Conservation (phyloP, 768 basidiomycete genomes). For the Lentinus tigrinus region DNA sequence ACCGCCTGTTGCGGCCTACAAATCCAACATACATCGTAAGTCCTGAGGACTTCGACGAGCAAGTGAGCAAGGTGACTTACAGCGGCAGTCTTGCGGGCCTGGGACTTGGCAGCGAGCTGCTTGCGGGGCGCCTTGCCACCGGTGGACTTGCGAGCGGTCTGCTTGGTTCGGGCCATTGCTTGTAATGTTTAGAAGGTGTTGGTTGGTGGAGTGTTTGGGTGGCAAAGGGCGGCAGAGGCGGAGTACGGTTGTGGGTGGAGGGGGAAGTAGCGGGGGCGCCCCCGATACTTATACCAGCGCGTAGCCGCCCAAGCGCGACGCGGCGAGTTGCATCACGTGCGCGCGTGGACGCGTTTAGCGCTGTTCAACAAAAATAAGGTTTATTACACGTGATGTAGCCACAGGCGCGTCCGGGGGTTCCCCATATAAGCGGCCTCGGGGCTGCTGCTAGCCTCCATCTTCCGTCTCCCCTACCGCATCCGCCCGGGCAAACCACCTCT, state of each 20-base stretch:
- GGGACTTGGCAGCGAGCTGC: constrained; percentile 66
- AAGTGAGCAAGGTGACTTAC: neutral
- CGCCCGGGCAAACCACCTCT: too few species aligned
- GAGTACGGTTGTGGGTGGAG: constrained; percentile 5
- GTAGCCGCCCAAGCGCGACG: constrained; percentile 8
- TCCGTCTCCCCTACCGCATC: constrained; percentile 1
- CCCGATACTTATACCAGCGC: constrained; percentile 22
- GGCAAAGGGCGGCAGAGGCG: neutral
- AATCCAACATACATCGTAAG: neutral
- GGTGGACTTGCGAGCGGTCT: constrained; percentile 76
- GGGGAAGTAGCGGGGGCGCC: neutral
- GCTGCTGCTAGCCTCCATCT: neutral
- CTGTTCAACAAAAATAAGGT: constrained; percentile 27
- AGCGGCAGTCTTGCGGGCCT: constrained; percentile 60
- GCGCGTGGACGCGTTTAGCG: constrained; percentile 20
- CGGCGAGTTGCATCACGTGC: constrained; percentile 22
- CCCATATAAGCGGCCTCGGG: neutral
- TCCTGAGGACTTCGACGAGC: neutral
- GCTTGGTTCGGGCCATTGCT: constrained; percentile 72
- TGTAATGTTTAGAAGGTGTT: neutral
- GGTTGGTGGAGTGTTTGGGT: neutral
- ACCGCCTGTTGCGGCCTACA: constrained; percentile 50
- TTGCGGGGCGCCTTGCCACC: constrained; percentile 77
- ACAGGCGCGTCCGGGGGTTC: constrained; percentile 15
- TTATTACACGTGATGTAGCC: constrained; percentile 13